Evolutionary conservation across 305 asterid species (phyloP), one percentile per base, ranked within the genome.

Genomic region (Fraxinus dipetala): DNA sequence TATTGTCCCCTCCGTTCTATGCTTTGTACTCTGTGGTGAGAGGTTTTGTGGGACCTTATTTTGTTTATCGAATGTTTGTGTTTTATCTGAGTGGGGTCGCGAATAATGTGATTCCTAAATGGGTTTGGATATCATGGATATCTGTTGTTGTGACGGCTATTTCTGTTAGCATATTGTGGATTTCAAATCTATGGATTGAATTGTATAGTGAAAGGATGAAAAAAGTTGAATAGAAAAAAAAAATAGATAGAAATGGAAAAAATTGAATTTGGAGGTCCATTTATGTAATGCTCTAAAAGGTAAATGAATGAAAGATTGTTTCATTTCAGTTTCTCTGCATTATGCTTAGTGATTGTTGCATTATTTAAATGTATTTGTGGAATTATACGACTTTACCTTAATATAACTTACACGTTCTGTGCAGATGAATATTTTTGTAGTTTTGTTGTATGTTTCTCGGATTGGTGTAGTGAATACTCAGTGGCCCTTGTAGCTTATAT

Each of bases 91-190:
- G 89, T 69, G 98, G 97, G 31, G 92, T 86, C 24, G 95, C 91
- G 1, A 92, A 93, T 79, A 22, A 11, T 63, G 94, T 92, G 34
- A 91, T 96, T 35, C 99, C 99, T 31, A 91, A 83, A 82, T 94
- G 97, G 98, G 81, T 91, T 16, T 94, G 97, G 98, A 67, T 93
- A 84, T 91, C 98, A 2, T 96, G 99, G 99, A 83, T 94, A 70
- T 16, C 86, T 34, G 96, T 96, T 14, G 93, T 96, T 28, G 82
- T 85, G 16, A 84, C 35, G 76, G 98, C 99, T 0, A 96, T 94
- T 80, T 89, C 94, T 32, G 97, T 94, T 79, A 94, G 99, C 85
- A 85, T 91, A 63, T 40, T 92, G 88, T 96, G 98, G 99, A 81
- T 96, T 84, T 72, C 86, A 3, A 96, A 96, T 87, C 93, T 87